Base-by-base conservation (phyloP, 176 grass and related monocot genomes). In the Hsuehochloa calcarea region DNA sequence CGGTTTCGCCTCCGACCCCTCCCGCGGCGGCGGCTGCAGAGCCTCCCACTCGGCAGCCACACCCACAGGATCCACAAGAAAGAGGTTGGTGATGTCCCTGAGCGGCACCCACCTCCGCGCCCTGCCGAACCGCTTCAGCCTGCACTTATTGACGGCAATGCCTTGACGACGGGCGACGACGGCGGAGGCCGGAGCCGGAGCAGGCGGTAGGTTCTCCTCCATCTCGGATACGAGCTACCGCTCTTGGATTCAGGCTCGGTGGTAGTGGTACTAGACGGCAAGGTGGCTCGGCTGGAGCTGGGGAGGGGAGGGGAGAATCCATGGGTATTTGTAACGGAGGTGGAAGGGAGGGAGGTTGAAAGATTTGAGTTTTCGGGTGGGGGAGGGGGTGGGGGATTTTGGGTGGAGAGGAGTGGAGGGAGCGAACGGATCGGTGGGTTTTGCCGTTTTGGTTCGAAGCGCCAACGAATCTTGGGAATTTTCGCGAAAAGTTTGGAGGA, bases 1-100 rank as follows among this genome's bases (percentile, higher is more conserved):
- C 12, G 19, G 6, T 35, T 2, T 39, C 25, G 7, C 25, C 2
- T 5, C 59, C 19, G 75, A 26, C 19, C 22, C 19, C 8, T 52
- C 37, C 56, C 8, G 14, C 1, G 4, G 29, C 19, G 11, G 37
- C 19, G 0, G 17, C 67, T 31, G 74, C 23, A 29, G 13, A 2
- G 34, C 45, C 45, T 79, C 73, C 34, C 65, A 25, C 3, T 20
- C 27, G 9, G 45, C 64, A 17, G 5, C 43, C 22, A 50, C 64
- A 17, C 3, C 43, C 27, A 51, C 82, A 19, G 80, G 40, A 44
- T 12, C 22, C n/a, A 9, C 37, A 3, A 60, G 10, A 34, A 90
- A 3, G 55, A 90, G 89, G 56, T 87, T 83, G 47, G 88, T 90
- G 58, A 90, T 79, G 84, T 90, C 88, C 79, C 79, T 41, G 27